A percentile compares a stretch with the other conserved stretches of the same genome.
These are phyloP conservation scores for Spathaspora gorwiae DNA, from an alignment of 805 yeast species.

Conservation along the genomic window DNA sequence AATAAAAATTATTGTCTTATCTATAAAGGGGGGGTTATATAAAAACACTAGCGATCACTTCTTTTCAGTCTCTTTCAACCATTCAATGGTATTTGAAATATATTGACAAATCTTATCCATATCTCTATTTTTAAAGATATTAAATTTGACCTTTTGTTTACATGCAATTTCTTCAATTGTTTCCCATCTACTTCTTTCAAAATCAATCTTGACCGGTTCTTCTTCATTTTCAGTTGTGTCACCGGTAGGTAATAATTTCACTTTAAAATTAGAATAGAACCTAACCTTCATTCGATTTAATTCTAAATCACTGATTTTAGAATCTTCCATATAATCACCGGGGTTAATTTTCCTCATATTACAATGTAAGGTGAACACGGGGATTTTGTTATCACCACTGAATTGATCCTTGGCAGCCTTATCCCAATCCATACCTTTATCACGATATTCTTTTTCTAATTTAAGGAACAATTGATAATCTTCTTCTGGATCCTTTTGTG, in stretches of 20 bases:
- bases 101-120: conserved; percentile 13
- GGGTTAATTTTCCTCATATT: conserved; percentile 17
- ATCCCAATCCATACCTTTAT: conserved; percentile 1
- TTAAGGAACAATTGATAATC: conserved; percentile 17
- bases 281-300: conserved; percentile 8
- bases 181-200: conserved; percentile 11
- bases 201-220: conserved; percentile 3
- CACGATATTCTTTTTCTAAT: neutral
- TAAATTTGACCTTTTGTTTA: conserved; percentile 5
- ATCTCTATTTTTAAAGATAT: conserved; percentile 6
- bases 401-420: conserved; percentile 1
- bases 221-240: neutral
- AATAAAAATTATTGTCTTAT: no score
- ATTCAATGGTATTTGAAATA: conserved; percentile 7
- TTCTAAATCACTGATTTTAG: conserved; percentile 3
- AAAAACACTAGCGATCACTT: no score
- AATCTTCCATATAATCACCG: conserved; percentile 3
- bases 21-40: no score
- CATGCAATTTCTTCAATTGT: conserved; percentile 8
- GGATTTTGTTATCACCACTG: conserved; percentile 5
- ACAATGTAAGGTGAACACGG: conserved; percentile 12
- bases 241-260: neutral
- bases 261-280: conserved; percentile 8
- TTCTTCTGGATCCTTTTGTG: conserved; percentile 24
- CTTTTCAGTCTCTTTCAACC: conserved; percentile 1